A percentile compares a stretch with the other conserved stretches of the same genome.
Evolutionary conservation across 2,329 filamentous ascomycete species (phyloP).

Genomic region (Arthroderma sp.): DNA sequence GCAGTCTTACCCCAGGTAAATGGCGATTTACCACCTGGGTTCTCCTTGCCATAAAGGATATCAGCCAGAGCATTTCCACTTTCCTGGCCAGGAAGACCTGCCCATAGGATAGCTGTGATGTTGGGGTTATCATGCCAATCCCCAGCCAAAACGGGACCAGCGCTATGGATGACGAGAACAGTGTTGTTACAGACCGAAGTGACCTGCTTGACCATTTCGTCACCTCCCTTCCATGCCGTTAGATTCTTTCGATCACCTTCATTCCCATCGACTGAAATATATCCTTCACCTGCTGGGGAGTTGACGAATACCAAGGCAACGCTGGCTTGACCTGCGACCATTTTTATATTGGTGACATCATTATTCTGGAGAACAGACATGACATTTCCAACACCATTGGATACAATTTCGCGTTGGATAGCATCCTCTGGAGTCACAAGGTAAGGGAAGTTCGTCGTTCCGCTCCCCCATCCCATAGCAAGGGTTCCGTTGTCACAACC

Average conservation of each 20-base stretch:
- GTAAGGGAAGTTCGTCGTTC: constrained; percentile 50
- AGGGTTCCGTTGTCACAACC: constrained; percentile 49
- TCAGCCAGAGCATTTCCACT: constrained; percentile 64
- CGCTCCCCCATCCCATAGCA: constrained; percentile 53
- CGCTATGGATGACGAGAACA: constrained; percentile 79
- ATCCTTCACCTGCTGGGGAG: constrained; percentile 75
- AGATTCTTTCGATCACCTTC: constrained; percentile 84
- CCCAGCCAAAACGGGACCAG: constrained; percentile 64
- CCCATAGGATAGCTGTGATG: constrained; percentile 64
- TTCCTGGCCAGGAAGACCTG: constrained; percentile 62
- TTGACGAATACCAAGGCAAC: constrained; percentile 77
- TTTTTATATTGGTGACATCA: constrained; percentile 40
- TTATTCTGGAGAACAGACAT: constrained; percentile 48
- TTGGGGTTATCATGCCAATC: constrained; percentile 51
- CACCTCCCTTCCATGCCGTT: constrained; percentile 74
- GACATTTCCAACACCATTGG: constrained; percentile 53
- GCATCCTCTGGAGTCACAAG: constrained; percentile 51
- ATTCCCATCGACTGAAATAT: constrained; percentile 70
- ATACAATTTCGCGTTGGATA: constrained; percentile 53
- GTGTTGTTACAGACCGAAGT: constrained; percentile 72
- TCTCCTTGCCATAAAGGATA: constrained; percentile 56
- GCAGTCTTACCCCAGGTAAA: constrained; percentile 48
- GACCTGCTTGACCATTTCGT: constrained; percentile 69
- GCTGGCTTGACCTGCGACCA: constrained; percentile 41
- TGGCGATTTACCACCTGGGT: constrained; percentile 50